Conservation (phyloP, 768 basidiomycete genomes). For the Mycena indigotica region DNA sequence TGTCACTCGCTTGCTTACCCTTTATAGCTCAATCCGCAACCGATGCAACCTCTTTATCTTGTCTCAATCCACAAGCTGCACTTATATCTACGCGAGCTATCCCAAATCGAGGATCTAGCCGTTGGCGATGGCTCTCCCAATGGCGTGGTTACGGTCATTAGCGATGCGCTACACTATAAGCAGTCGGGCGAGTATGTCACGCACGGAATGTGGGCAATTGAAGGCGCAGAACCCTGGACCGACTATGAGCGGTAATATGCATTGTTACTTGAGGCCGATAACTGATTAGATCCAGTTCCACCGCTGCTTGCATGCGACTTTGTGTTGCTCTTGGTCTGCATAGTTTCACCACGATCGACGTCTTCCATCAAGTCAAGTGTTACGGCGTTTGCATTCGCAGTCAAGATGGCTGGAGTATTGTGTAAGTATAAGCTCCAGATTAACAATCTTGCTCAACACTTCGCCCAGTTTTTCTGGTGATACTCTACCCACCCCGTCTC, state of each 20-base stretch:
- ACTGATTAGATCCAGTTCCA: conserved; percentile 41
- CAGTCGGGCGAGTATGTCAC: conserved; percentile 38
- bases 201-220: conserved; percentile 45
- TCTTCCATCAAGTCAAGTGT: conserved; percentile 71
- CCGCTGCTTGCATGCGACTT: conserved; percentile 44
- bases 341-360: conserved; percentile 67
- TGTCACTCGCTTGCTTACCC: neutral
- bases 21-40: conserved; percentile 64
- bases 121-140: conserved; percentile 48
- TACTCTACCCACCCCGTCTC: conserved; percentile 71
- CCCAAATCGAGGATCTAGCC: conserved; percentile 73
- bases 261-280: neutral
- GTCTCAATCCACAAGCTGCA: conserved; percentile 60
- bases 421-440: conserved; percentile 57
- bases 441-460: too few relatives aligned
- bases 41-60: conserved; percentile 67
- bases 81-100: conserved; percentile 71
- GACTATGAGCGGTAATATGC: conserved; percentile 39
- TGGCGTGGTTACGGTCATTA: conserved; percentile 58
- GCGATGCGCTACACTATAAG: conserved; percentile 56
- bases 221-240: conserved; percentile 48
- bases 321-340: conserved; percentile 57
- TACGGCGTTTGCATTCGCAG: conserved; percentile 74
- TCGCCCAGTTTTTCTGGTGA: conserved; percentile 86
- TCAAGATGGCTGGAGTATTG: conserved; percentile 73